Base-by-base conservation (phyloP, 495 filamentous ascomycete genomes). In the Thozetella sp. region DNA sequence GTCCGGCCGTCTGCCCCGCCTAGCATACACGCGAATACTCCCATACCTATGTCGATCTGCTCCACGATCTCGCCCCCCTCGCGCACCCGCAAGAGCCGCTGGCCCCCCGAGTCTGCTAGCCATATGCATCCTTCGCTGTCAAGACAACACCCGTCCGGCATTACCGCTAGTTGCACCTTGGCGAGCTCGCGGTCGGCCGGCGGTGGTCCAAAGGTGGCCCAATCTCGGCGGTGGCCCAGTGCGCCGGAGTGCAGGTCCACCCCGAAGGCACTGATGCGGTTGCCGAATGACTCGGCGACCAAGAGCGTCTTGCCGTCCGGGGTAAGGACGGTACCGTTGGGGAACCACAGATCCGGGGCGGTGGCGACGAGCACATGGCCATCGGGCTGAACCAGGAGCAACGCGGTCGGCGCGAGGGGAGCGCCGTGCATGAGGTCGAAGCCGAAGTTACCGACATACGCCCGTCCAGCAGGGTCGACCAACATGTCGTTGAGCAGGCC, bases 231-330 rank as follows among this genome's bases (percentile, higher is more conserved):
- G 11, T 48, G 11, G 43, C 43, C 43, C 43, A 48, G 43, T 10
- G 43, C n/a, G 10, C 43, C 43, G 43, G 4, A 4, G 10, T 48
- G 43, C 9, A 3, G 43, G n/a, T 48, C 43, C 4, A 48, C 20
- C 11, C 20, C 43, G 43, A 48, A 48, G 43, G 43, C 43, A n/a
- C 43, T 48, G 43, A 48, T 48, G 43, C 43, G 43, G 43, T 48
- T 48, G 43, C 43, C 43, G 11, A 48, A 15, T 4, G 43, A 48
- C 20, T 48, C 43, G 11, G 43, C n/a, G 11, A 48, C 43, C 11
- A 48, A 15, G 11, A 48, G 43, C n/a, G 43, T 48, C n/a, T 48
- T 48, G 9, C 43, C 43, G 43, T 48, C 43, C 4, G 43, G 43
- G 6, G 43, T 48, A n/a, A 48, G 12, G 43, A 48, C n/a, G 43